A percentile compares a stretch with the other conserved stretches of the same genome.
Evolutionary conservation across 108 stramenopile species (phyloP).

Genomic region (Seminavis robusta): DNA sequence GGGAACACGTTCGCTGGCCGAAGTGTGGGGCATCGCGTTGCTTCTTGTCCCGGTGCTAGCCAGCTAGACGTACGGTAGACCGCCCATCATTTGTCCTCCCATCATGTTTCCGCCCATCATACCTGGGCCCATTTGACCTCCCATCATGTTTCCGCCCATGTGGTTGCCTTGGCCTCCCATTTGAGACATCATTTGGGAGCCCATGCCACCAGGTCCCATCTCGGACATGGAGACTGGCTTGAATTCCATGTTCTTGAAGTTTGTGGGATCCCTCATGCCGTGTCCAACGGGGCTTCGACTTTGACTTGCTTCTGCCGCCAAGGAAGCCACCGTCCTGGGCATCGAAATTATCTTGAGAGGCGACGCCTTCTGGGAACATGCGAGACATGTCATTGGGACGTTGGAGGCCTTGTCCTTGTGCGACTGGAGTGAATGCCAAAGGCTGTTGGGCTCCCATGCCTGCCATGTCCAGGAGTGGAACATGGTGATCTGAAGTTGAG

Average conservation of each 20-base stretch:
- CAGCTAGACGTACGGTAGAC: too few species aligned
- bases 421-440: conserved; percentile 6
- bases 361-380: not conserved
- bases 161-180: not conserved
- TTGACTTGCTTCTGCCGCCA: conserved; percentile 5
- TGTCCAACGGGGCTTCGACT: not conserved
- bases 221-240: too few species aligned
- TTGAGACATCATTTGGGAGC: too few species aligned
- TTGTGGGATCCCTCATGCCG: not conserved
- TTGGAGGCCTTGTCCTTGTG: not conserved
- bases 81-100: not conserved
- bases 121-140: too few species aligned
- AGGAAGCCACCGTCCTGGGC: not conserved
- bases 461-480: too few species aligned
- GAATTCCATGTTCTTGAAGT: conserved; percentile 1
- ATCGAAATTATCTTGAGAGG: not conserved
- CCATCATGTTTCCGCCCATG: not conserved
- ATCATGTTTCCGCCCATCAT: too few species aligned
- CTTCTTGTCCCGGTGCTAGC: too few species aligned
- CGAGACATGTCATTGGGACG: not conserved
- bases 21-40: too few species aligned
- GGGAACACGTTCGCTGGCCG: too few species aligned
- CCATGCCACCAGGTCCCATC: too few species aligned
- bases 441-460: conserved; percentile 6
- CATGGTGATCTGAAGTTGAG: too few species aligned